A percentile compares a stretch with the other conserved stretches of the same genome.
Evolutionary conservation across 83 land plant species (phyloP).

Genomic region (Larix sibirica): DNA sequence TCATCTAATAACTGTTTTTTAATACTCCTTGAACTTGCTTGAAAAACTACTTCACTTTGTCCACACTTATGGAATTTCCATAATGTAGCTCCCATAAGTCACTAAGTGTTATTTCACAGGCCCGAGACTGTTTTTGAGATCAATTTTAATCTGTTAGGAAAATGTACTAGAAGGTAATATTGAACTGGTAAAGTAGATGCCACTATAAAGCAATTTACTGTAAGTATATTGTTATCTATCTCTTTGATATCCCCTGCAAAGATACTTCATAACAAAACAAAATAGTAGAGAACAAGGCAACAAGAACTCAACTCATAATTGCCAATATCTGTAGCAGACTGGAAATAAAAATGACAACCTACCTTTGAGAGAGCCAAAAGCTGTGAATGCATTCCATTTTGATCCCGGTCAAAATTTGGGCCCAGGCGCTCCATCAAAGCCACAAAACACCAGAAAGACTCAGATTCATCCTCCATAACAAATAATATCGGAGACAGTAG

Average conservation of each 20-base stretch:
- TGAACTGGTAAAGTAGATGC: background rate
- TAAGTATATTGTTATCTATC: background rate
- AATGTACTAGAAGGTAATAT: background rate
- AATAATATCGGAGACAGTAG: conserved; percentile 88
- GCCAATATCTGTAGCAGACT: conserved; percentile 65
- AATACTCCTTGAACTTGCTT: background rate
- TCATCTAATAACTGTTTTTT: background rate
- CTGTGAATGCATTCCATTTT: conserved; percentile 98
- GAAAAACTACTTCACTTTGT: background rate
- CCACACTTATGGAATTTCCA: background rate
- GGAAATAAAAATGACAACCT: conserved; percentile 9
- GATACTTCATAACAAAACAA: background rate
- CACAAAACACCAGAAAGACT: conserved; percentile 97
- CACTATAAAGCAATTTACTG: background rate
- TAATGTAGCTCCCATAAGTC: background rate
- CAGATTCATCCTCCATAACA: conserved; percentile 90
- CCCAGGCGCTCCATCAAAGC: conserved; percentile 95
- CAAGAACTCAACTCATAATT: conserved; percentile 21
- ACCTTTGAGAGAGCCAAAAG: conserved; percentile 96
- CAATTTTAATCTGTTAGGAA: background rate
- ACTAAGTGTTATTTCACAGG: background rate
- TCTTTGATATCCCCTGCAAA: background rate
- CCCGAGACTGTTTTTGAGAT: background rate
- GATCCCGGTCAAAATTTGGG: conserved; percentile 98
- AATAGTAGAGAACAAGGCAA: background rate